These are phyloP conservation scores for Chlorella sorokiniana DNA, from an alignment of 139 green algal genomes.

Conservation along the genomic window DNA sequence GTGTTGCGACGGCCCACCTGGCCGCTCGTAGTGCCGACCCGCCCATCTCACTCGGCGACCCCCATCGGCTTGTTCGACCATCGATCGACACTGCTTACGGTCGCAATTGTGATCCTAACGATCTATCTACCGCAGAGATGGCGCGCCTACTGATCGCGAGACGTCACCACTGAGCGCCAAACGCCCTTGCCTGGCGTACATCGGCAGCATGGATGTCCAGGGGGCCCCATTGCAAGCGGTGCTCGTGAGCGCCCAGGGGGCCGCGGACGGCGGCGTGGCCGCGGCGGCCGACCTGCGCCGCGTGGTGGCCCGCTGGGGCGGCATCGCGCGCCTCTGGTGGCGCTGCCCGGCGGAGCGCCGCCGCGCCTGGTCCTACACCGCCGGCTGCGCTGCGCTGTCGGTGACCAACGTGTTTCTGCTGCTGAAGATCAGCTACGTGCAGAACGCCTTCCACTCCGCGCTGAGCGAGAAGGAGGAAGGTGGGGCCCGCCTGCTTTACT, in stretches of 20 bases:
- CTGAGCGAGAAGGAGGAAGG: conserved; percentile 73
- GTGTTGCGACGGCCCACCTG: too few species aligned
- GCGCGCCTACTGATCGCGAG: too few species aligned
- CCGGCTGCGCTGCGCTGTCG: conserved; percentile 41
- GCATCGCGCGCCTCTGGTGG: conserved; percentile 24
- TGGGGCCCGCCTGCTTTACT: background rate
- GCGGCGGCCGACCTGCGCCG: background rate
- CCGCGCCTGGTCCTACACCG: conserved; percentile 40
- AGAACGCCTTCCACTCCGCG: conserved; percentile 69
- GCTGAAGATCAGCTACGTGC: conserved; percentile 62
- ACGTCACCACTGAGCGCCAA: too few species aligned
- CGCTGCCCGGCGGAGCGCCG: conserved; percentile 23
- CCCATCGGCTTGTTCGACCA: too few species aligned
- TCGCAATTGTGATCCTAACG: too few species aligned
- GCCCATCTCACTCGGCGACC: too few species aligned
- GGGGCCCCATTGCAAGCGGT: background rate
- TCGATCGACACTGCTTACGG: too few species aligned
- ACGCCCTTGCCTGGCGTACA: background rate
- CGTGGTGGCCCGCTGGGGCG: background rate
- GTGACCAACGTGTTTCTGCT: conserved; percentile 58
- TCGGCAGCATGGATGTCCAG: background rate
- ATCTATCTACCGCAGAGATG: too few species aligned
- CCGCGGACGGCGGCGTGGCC: background rate
- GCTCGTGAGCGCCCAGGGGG: background rate
- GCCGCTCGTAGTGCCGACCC: too few species aligned